Evolutionary conservation across 1,284 basidiomycete genomes (phyloP).

Genomic region (Apiotrichum laibachii): DNA sequence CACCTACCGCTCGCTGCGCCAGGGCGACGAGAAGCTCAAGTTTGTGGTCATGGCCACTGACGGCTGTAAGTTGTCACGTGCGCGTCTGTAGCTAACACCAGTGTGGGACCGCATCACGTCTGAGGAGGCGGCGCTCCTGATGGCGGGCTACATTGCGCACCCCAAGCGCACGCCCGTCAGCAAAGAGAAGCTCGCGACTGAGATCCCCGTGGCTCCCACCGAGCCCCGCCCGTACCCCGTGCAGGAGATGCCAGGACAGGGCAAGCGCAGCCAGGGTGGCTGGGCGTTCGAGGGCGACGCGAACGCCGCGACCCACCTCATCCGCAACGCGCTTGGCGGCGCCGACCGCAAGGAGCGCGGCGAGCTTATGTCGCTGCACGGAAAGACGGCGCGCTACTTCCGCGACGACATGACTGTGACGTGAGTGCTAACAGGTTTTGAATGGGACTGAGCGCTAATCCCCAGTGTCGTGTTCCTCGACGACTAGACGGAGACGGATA

Average conservation of each 20-base stretch:
- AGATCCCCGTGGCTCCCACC: conserved; percentile 28
- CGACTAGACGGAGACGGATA: conserved; percentile 2
- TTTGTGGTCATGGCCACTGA: conserved; percentile 90
- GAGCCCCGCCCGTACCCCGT: conserved; percentile 41
- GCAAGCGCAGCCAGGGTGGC: conserved; percentile 35
- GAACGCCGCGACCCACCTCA: conserved; percentile 84
- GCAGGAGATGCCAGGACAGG: conserved; percentile 34
- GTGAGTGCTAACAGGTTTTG: conserved; percentile 55
- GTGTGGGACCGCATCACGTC: conserved; percentile 93
- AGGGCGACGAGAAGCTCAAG: conserved; percentile 54
- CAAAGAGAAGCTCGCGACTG: conserved; percentile 31
- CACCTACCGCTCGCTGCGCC: conserved; percentile 66
- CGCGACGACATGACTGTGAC: conserved; percentile 90
- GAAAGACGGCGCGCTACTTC: conserved; percentile 72
- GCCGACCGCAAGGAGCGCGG: conserved; percentile 67
- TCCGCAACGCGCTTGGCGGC: conserved; percentile 90
- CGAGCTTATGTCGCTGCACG: conserved; percentile 77
- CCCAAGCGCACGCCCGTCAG: conserved; percentile 52
- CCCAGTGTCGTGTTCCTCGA: conserved; percentile 36
- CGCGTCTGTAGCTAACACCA: conserved; percentile 12
- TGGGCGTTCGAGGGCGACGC: conserved; percentile 82
- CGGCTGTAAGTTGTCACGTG: conserved; percentile 56
- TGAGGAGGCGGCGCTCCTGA: conserved; percentile 88
- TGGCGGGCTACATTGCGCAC: conserved; percentile 76
- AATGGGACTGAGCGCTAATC: neutral